Conservation (phyloP, 2,329 filamentous ascomycete genomes). For the Curvularia lunata region DNA sequence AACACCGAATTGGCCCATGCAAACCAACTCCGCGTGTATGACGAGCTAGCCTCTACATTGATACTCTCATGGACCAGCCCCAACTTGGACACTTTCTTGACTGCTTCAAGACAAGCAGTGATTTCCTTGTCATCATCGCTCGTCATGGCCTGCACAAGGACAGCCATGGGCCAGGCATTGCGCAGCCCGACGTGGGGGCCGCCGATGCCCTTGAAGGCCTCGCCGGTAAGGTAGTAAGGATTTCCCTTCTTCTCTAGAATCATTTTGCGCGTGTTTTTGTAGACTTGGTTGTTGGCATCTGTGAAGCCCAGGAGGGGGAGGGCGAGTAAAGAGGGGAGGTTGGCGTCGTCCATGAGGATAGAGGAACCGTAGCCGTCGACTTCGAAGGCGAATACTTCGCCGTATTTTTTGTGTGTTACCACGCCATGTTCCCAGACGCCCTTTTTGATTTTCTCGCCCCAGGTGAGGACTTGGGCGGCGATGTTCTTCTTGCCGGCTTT, state of each 20-base stretch:
- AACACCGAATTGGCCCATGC: constrained; percentile 98
- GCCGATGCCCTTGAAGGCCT: constrained; percentile 84
- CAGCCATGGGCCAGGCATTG: constrained; percentile 96
- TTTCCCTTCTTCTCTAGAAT: constrained; percentile 78
- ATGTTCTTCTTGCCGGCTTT: constrained; percentile 62
- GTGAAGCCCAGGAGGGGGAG: constrained; percentile 81
- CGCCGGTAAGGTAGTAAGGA: constrained; percentile 84
- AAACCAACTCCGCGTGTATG: constrained; percentile 76
- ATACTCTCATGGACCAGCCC: constrained; percentile 93
- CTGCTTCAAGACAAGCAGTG: constrained; percentile 70
- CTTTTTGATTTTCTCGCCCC: constrained; percentile 70
- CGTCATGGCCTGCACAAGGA: constrained; percentile 90
- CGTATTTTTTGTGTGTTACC: constrained; percentile 74
- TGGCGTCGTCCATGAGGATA: constrained; percentile 89
- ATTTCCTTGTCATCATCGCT: constrained; percentile 86
- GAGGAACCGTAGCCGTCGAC: constrained; percentile 84
- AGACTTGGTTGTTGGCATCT: constrained; percentile 68
- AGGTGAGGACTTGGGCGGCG: constrained; percentile 57
- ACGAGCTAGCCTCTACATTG: constrained; percentile 1
- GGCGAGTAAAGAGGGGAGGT: constrained; percentile 80
- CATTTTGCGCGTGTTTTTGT: constrained; percentile 87
- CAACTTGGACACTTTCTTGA: constrained; percentile 71
- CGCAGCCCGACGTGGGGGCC: constrained; percentile 82
- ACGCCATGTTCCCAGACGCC: constrained; percentile 88
- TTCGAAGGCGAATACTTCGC: constrained; percentile 83